Evolutionary conservation across 768 basidiomycete species (phyloP).

Genomic region (Heimioporus sp.): DNA sequence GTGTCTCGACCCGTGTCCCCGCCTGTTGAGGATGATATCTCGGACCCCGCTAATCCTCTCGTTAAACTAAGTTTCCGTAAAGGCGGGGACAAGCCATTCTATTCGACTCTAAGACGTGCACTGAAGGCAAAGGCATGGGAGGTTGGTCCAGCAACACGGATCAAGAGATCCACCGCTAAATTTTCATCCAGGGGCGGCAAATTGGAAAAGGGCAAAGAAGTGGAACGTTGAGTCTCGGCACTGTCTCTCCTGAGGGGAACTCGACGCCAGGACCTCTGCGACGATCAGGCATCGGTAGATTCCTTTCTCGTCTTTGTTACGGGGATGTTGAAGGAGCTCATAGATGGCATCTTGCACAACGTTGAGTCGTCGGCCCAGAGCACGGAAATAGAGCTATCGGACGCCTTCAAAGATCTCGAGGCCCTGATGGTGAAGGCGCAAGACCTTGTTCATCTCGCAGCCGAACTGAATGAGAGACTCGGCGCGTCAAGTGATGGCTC

Average conservation of each 20-base stretch:
- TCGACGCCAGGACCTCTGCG: constrained; percentile 17
- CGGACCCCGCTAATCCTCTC: constrained; percentile 38
- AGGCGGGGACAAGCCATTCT: constrained; percentile 85
- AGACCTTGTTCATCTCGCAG: constrained; percentile 90
- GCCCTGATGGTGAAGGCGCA: constrained; percentile 87
- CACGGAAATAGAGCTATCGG: constrained; percentile 62
- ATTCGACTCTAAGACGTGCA: constrained; percentile 69
- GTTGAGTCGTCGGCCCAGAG: constrained; percentile 68
- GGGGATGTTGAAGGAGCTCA: constrained; percentile 5
- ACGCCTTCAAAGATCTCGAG: constrained; percentile 85
- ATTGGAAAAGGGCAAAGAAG: constrained; percentile 22
- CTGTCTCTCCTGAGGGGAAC: constrained; percentile 13
- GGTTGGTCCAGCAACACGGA: constrained; percentile 31
- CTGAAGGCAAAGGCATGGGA: constrained; percentile 78
- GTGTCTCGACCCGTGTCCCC: constrained; percentile 63
- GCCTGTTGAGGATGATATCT: constrained; percentile 23
- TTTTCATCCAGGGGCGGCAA: constrained; percentile 25
- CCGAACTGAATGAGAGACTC: constrained; percentile 81
- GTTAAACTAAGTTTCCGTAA: constrained; percentile 89
- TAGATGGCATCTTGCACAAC: constrained; percentile 80
- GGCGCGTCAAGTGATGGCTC: constrained; percentile 39
- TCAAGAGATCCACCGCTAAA: constrained; percentile 1
- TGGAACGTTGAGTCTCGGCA: constrained; percentile 21
- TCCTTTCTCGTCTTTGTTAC: neutral
- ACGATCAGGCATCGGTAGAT: constrained; percentile 29